These are phyloP conservation scores for Salix koriyanagi DNA, from an alignment of 345 rosid genomes.

Conservation along the genomic window DNA sequence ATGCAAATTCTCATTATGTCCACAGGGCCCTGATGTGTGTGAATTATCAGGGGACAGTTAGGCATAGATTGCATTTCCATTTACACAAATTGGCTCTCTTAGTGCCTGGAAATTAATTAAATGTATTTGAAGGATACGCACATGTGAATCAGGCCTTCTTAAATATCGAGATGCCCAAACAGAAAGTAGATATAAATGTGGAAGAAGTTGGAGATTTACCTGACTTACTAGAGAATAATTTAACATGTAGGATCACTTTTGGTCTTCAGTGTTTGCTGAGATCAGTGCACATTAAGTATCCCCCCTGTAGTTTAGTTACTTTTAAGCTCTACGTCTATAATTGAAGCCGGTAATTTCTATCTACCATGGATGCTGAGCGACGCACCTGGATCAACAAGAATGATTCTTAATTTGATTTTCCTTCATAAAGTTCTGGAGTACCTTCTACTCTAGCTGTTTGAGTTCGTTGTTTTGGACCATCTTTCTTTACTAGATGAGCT, in stretches of 20 bases:
- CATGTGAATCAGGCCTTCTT: not conserved
- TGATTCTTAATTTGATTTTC: no score
- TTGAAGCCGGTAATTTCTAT: no score
- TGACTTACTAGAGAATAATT: not conserved
- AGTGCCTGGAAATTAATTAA: not conserved
- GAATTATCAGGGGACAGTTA: not conserved
- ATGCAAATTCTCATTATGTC: not conserved
- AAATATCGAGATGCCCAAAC: not conserved
- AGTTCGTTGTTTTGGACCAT: no score
- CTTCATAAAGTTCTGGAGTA: no score
- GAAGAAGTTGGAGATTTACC: not conserved
- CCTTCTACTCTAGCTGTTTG: no score
- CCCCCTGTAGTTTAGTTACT: no score
- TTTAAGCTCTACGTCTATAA: no score
- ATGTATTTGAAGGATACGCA: not conserved
- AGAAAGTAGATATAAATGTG: not conserved
- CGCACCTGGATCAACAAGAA: no score
- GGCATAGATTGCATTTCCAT: not conserved
- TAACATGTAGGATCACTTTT: not conserved
- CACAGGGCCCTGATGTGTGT: not conserved
- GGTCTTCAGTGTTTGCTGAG: not conserved
- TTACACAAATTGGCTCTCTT: not conserved
- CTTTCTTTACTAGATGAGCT: no score
- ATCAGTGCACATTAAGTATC: not conserved
- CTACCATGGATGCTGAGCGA: no score